Percentiles rank a stretch among this genome's conserved stretches.
Conservation (phyloP, 352 stramenopile species). For the Aphanomyces stellatus region DNA sequence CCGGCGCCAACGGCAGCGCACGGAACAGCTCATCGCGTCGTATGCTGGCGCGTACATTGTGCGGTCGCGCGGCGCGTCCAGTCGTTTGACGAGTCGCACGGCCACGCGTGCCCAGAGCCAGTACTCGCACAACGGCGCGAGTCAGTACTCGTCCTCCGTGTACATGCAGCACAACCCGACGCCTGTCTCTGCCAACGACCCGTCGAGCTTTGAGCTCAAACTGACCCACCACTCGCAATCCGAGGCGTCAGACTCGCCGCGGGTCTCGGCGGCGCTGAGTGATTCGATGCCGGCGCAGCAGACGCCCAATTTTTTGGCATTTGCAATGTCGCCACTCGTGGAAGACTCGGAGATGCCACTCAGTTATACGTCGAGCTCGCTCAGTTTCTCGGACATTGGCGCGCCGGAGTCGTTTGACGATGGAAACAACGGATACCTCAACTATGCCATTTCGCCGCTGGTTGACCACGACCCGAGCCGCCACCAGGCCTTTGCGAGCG, state of each 20-base stretch:
- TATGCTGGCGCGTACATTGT: conserved; percentile 10
- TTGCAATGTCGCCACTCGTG: background rate
- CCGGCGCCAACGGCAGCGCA: background rate
- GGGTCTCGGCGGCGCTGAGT: no score
- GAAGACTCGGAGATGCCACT: background rate
- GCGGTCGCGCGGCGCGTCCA: no score
- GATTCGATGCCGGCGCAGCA: background rate
- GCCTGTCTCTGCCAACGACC: no score
- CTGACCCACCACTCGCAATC: background rate
- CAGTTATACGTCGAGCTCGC: background rate
- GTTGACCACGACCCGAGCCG: background rate
- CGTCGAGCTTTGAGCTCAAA: background rate
- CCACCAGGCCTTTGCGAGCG: background rate
- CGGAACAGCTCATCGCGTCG: background rate
- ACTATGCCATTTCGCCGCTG: background rate
- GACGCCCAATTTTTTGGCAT: background rate
- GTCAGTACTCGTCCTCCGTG: background rate
- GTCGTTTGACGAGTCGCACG: no score
- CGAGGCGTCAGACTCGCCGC: background rate
- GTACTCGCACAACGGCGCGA: background rate
- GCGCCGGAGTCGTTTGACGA: background rate
- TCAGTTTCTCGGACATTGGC: background rate
- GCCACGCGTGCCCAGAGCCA: no score
- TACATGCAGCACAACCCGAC: background rate
- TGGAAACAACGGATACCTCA: conserved; percentile 1